These are phyloP conservation scores for Quercus ilex DNA, from an alignment of 306 rosid genomes.

Conservation along the genomic window DNA sequence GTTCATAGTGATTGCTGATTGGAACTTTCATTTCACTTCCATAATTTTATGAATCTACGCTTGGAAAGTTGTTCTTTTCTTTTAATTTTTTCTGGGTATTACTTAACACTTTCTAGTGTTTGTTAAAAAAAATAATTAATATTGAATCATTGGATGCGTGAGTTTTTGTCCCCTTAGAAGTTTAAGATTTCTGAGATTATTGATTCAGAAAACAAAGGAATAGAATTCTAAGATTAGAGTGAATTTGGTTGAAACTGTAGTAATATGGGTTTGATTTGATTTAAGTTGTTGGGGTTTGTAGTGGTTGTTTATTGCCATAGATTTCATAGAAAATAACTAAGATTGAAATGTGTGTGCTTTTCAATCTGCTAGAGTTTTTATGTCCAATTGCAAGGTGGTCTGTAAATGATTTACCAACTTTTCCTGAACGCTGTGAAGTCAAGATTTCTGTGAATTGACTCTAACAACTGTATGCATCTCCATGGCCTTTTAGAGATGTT, in stretches of 20 bases:
- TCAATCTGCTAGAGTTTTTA: not conserved
- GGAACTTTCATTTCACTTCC: not conserved
- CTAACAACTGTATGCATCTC: not conserved
- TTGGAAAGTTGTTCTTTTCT: not conserved
- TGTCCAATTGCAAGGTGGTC: not conserved
- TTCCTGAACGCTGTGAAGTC: not conserved
- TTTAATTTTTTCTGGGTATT: not conserved
- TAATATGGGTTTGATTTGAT: not conserved
- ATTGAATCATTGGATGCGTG: not conserved
- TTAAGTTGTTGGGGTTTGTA: not conserved
- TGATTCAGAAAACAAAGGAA: not conserved
- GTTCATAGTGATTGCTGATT: not conserved
- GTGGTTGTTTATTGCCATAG: not conserved
- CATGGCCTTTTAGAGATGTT: not conserved
- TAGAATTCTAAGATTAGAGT: not conserved
- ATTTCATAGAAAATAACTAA: not conserved
- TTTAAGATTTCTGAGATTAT: not conserved
- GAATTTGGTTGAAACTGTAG: not conserved
- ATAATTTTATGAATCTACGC: not conserved
- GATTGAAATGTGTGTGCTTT: not conserved
- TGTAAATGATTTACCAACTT: not conserved
- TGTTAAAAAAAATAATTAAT: not conserved
- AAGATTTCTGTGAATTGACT: not conserved
- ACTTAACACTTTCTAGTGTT: not conserved
- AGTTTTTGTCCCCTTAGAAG: not conserved